These are phyloP conservation scores for Piloderma croceum DNA, from an alignment of 768 basidiomycete species.

Conservation along the genomic window DNA sequence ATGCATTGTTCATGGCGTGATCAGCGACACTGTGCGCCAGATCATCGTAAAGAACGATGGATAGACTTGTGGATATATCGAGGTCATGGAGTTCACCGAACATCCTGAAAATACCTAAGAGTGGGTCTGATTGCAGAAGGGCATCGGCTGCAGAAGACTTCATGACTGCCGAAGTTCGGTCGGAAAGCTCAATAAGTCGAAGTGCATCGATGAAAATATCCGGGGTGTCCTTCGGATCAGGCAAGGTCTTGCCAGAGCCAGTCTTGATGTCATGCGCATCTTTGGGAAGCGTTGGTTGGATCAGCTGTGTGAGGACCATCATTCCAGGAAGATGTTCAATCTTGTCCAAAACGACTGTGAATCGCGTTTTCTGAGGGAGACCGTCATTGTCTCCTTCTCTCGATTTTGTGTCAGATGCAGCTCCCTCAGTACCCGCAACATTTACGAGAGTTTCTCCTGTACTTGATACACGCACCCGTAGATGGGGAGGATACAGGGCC, in stretches of 20 bases:
- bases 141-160: slow-evolving; percentile 69
- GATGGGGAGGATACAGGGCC: slow-evolving; percentile 59
- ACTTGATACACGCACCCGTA: slow-evolving; percentile 44
- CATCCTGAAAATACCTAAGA: slow-evolving; percentile 69
- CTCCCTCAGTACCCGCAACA: slow-evolving; percentile 35
- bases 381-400: slow-evolving; percentile 6
- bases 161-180: slow-evolving; percentile 86
- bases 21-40: slow-evolving; percentile 65
- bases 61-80: slow-evolving; percentile 55
- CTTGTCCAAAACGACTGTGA: slow-evolving; percentile 85
- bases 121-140: slow-evolving; percentile 64
- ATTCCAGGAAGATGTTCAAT: slow-evolving; percentile 84
- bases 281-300: slow-evolving; percentile 39
- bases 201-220: slow-evolving; percentile 64
- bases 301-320: slow-evolving; percentile 85
- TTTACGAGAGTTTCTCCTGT: slow-evolving; percentile 44
- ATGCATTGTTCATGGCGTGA: slow-evolving; percentile 50
- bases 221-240: slow-evolving; percentile 6
- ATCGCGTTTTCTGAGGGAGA: slow-evolving; percentile 49
- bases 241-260: slow-evolving; percentile 1
- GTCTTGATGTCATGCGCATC: slow-evolving; percentile 6
- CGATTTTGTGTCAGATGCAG: slow-evolving; percentile 1
- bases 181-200: slow-evolving; percentile 79
- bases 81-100: slow-evolving; percentile 71
- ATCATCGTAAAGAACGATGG: slow-evolving; percentile 74